Percentiles rank a stretch among this genome's conserved stretches.
phyloP scores from a whole-genome alignment of 805 yeast genomes.

The Starmera amethionina region DNA sequence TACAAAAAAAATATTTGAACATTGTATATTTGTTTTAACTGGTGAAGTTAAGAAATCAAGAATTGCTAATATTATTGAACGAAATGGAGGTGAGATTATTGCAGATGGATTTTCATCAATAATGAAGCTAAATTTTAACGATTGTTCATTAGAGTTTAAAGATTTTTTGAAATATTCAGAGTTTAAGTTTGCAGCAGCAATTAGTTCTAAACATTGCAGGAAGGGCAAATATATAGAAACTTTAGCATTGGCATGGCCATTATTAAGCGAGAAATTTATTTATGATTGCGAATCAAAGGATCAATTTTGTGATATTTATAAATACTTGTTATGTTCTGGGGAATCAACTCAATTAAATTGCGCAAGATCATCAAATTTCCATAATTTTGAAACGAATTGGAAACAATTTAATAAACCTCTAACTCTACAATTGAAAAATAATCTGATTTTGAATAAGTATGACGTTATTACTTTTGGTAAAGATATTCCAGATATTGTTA shows the following conservation, averaged over 20 bases:
- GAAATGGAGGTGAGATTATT: conserved; percentile 34
- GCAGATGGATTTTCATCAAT: conserved; percentile 24
- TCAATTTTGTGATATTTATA: conserved; percentile 31
- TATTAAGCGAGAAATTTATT: conserved; percentile 50
- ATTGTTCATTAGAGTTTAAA: conserved; percentile 1
- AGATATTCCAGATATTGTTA: conserved; percentile 20
- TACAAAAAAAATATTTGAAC: conserved; percentile 16
- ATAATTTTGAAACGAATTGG: conserved; percentile 22
- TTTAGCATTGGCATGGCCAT: conserved; percentile 81
- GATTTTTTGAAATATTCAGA: conserved; percentile 4
- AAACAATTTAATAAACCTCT: conserved; percentile 22
- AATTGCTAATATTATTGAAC: conserved; percentile 24
- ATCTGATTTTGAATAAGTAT: conserved; percentile 13
- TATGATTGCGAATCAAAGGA: conserved; percentile 32
- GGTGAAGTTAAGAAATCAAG: conserved; percentile 23
- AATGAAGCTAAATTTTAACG: conserved; percentile 8
- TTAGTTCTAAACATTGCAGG: conserved; percentile 42
- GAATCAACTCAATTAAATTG: conserved; percentile 36
- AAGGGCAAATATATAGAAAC: conserved; percentile 73
- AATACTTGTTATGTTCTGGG: conserved; percentile 67
- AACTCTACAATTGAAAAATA: conserved; percentile 32
- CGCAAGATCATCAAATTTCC: conserved; percentile 40
- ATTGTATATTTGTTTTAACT: conserved; percentile 31
- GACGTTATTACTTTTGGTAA: conserved; percentile 12
- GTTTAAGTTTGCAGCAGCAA: conserved; percentile 52